phyloP scores from a whole-genome alignment of 208 protist genomes.

The Leishmania martiniquensis region DNA sequence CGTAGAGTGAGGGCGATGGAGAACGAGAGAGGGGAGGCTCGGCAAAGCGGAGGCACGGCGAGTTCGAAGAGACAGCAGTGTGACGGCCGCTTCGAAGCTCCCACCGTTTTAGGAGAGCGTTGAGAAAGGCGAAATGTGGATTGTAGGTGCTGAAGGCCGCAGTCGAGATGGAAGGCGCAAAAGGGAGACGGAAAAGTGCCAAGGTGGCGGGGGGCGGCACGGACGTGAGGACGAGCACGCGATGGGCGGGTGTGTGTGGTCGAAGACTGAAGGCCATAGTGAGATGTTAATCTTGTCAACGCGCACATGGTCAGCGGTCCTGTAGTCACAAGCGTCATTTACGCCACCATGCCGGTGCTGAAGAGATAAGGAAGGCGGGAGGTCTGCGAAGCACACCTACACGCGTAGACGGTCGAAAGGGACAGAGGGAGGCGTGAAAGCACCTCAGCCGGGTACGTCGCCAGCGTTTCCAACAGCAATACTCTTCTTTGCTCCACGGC shows the following conservation, averaged over 20 bases:
- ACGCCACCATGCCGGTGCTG: not conserved
- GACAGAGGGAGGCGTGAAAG: not conserved
- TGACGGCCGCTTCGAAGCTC: not conserved
- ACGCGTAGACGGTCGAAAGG: no score
- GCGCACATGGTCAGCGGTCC: not conserved
- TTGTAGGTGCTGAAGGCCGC: not conserved
- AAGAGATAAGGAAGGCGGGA: not conserved
- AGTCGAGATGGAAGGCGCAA: not conserved
- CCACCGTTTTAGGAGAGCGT: no score
- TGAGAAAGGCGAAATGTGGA: not conserved
- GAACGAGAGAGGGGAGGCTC: not conserved
- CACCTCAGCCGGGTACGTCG: not conserved
- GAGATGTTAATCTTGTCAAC: not conserved
- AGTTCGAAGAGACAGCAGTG: not conserved
- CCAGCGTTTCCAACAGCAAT: no score
- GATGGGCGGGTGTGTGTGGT: not conserved
- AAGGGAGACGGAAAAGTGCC: conserved; percentile 1
- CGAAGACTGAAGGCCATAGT: not conserved
- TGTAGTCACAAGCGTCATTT: not conserved
- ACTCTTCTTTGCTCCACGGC: not conserved
- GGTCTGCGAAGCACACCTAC: not conserved
- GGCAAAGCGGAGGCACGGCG: not conserved
- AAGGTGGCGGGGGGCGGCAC: not conserved
- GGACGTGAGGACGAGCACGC: not conserved
- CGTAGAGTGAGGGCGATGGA: not conserved